Evolutionary conservation across 805 yeast genomes (phyloP), one percentile per base, ranked within the genome.

Genomic region (Komagataella ulmi): DNA sequence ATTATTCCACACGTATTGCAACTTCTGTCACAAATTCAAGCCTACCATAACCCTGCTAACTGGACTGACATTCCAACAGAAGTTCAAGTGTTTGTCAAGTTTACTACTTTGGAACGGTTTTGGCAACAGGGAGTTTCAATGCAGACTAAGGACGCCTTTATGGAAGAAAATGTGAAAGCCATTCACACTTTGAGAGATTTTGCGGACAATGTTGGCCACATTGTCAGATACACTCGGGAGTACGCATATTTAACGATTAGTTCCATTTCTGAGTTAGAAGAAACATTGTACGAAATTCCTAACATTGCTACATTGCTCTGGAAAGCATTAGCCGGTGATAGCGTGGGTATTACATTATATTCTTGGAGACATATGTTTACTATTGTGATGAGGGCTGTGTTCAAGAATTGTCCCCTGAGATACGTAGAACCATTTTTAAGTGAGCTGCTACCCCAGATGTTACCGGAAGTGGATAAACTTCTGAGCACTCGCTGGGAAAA

Each of bases 61-160:
- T 91, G 99, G 98, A 72, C 72, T 12, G 86, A 80, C 45, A 71
- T 93, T 49, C 98, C 99, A 0, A 76, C 76, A 2, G 95, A 88
- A 52, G 98, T 93, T 1, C 96, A 88, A 64, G 75, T 91, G 1
- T 91, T 95, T 71, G 96, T 91, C n/a, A 77, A 79, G 56, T 84
- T 88, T 59, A 84, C 95, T 54, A 85, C 95, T 49, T 81, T 83
- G 63, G 99, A 93, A 69, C 74, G 98, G 60, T 93, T 93, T 65
- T 93, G 99, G 99, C 98, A 95, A 62, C 95, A 89, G 54, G 99
- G 99, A 17, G 95, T 95, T 19, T 87, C 97, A 1, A 85, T 87
- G 53, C 96, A 93, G 66, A 82, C 96, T 2, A 85, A 88, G 60
- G 98, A 93, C 63, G 89, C 93, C 40, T 95, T 93, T 58, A 83